Base-by-base conservation (phyloP, 495 filamentous ascomycete species). In the Daldinia loculata region DNA sequence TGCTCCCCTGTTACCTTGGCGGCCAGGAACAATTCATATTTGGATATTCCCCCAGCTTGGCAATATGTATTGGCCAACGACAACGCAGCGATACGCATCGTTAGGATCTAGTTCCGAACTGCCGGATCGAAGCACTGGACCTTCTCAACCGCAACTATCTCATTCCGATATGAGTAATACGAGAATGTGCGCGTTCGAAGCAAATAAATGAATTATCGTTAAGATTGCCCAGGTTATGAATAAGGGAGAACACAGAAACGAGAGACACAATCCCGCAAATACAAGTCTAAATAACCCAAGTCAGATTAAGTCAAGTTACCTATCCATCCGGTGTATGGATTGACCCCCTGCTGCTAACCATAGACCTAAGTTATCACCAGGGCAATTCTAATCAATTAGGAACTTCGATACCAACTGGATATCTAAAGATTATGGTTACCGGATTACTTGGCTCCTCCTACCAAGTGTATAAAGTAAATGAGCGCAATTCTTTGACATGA, bases 1-100 rank as follows among this genome's bases (percentile, higher is more conserved):
- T 59, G 19, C 17, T 48, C 63, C 69, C 63, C 53, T 69, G 70
- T 59, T 69, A 50, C 61, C 70, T 73, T 73, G 69, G 69, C 69
- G 58, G 53, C 63, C 52, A 61, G 55, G 67, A n/a, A 61, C 56
- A 17, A 51, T 60, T 70, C 67, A 55, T 59, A 69, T 64, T 55
- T 26, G 9, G 9, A 27, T 53, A 27, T 55, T 17, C 61, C 22
- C 12, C 26, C 14, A 45, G 56, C 52, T 66, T 66, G 61, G 65
- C 56, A 32, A 3, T 6, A 9, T 17, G 52, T 26, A 52, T 53
- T n/a, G 15, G 5, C 70, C 70, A 69, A 69, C 67, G 34, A 45
- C 19, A 41, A 39, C n/a, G 11, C 30, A n/a, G 41, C 56, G 59
- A 72, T 67, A 61, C 50, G 43, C 14, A 22, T 43, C 39, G 36